phyloP scores from a whole-genome alignment of 495 filamentous ascomycete genomes.

The Annulohypoxylon bovei region DNA sequence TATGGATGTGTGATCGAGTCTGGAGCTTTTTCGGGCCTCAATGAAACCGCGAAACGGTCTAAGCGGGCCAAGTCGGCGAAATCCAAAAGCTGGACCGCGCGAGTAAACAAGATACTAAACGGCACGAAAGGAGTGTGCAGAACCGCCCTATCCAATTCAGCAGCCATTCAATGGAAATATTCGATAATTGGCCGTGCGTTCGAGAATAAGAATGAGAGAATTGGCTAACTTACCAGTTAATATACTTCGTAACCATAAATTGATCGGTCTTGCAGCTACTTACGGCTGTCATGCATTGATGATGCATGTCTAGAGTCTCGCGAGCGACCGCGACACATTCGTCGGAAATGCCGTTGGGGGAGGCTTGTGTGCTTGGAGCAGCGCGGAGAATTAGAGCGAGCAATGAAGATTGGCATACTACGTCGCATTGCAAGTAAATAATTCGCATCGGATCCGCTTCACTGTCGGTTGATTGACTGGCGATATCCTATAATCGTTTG shows the following conservation, averaged over 20 bases:
- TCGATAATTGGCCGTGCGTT: too few relatives aligned
- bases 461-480: neutral
- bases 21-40: neutral
- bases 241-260: slow-evolving; percentile 1
- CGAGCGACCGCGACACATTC: slow-evolving; percentile 6
- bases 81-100: slow-evolving; percentile 9
- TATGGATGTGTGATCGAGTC: slow-evolving; percentile 12
- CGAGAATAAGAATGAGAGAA: too few relatives aligned
- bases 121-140: slow-evolving; percentile 7
- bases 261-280: neutral
- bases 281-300: slow-evolving; percentile 2
- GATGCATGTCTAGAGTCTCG: slow-evolving; percentile 4
- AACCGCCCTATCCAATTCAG: neutral
- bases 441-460: slow-evolving; percentile 8
- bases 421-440: slow-evolving; percentile 4
- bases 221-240: slow-evolving; percentile 6
- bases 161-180: neutral
- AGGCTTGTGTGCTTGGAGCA: neutral
- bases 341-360: neutral
- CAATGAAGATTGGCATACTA: slow-evolving; percentile 9
- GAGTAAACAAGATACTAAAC: slow-evolving; percentile 12
- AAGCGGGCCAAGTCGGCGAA: slow-evolving; percentile 3
- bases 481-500: neutral
- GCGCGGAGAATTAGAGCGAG: slow-evolving; percentile 9
- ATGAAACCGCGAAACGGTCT: neutral